Conservation (phyloP, 805 yeast species). For the Zygoascus ofunaensis region DNA sequence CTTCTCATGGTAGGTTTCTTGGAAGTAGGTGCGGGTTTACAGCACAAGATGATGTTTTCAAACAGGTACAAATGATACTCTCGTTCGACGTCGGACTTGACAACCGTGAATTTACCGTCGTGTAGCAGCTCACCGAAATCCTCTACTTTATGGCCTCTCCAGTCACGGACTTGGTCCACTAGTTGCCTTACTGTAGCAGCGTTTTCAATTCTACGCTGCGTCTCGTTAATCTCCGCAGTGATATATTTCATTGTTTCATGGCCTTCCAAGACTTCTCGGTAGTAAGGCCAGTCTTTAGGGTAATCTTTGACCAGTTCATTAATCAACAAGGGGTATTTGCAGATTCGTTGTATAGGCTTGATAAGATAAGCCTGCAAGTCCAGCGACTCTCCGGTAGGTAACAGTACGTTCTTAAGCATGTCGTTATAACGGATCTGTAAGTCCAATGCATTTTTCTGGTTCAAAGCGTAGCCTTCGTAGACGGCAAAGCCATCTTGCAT, state of each 20-base stretch:
- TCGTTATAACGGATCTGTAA: conserved; percentile 3
- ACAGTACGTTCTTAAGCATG: conserved; percentile 32
- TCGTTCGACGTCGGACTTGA: conserved; percentile 51
- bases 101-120: conserved; percentile 50
- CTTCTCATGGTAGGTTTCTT: conserved; percentile 33
- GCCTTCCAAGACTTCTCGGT: conserved; percentile 64
- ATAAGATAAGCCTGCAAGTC: conserved; percentile 83
- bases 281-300: conserved; percentile 42
- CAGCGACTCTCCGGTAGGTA: conserved; percentile 62
- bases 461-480: conserved; percentile 91
- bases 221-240: conserved; percentile 83
- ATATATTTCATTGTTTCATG: conserved; percentile 69
- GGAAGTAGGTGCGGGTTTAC: conserved; percentile 45
- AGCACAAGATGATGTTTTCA: conserved; percentile 57
- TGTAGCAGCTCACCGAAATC: conserved; percentile 80
- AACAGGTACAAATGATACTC: conserved; percentile 87
- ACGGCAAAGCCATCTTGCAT: conserved; percentile 78
- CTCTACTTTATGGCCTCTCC: conserved; percentile 79
- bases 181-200: conserved; percentile 59
- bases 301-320: conserved; percentile 60
- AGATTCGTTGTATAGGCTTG: conserved; percentile 93
- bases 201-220: conserved; percentile 87
- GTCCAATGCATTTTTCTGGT: conserved; percentile 80
- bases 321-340: conserved; percentile 83
- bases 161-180: conserved; percentile 67